phyloP scores from a whole-genome alignment of 129 eudicot genomes.

The Logfia minima region DNA sequence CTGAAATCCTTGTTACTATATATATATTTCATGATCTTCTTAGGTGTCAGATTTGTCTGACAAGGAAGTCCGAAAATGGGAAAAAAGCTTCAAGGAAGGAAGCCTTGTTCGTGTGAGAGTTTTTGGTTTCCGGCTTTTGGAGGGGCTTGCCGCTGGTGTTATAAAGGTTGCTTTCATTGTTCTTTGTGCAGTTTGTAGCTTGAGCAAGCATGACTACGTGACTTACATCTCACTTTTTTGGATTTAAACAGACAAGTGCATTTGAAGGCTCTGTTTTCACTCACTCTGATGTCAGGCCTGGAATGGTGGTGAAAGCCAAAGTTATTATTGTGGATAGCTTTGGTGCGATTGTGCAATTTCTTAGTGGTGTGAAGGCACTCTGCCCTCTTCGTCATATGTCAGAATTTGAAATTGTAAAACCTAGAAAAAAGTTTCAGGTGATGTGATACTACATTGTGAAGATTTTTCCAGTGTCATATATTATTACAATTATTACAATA shows the following conservation, averaged over 20 bases:
- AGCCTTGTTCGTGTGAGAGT: constrained; percentile 75
- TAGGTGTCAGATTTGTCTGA: constrained; percentile 82
- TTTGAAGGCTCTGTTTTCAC: constrained; percentile 91
- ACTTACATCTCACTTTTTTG: neutral
- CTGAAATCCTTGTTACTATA: constrained; percentile 1
- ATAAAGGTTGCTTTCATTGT: constrained; percentile 57
- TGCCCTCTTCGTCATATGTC: constrained; percentile 99
- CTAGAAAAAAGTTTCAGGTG: constrained; percentile 92
- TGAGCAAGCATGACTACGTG: neutral
- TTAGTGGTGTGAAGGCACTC: constrained; percentile 94
- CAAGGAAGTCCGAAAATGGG: constrained; percentile 68
- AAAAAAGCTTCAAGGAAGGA: constrained; percentile 86
- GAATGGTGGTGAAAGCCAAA: constrained; percentile 94
- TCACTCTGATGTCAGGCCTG: constrained; percentile 95
- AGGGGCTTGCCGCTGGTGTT: constrained; percentile 86
- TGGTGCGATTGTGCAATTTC: constrained; percentile 87
- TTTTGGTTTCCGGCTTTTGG: constrained; percentile 80
- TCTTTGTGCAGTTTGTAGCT: neutral
- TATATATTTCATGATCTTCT: constrained; percentile 8
- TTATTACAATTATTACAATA: too few species aligned
- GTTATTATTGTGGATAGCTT: constrained; percentile 66
- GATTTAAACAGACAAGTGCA: constrained; percentile 71
- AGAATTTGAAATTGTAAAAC: constrained; percentile 85
- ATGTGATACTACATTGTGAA: neutral
- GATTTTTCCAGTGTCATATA: too few species aligned